Evolutionary conservation across 2,329 filamentous ascomycete species (phyloP).

Genomic region (Clonostachys rosea): DNA sequence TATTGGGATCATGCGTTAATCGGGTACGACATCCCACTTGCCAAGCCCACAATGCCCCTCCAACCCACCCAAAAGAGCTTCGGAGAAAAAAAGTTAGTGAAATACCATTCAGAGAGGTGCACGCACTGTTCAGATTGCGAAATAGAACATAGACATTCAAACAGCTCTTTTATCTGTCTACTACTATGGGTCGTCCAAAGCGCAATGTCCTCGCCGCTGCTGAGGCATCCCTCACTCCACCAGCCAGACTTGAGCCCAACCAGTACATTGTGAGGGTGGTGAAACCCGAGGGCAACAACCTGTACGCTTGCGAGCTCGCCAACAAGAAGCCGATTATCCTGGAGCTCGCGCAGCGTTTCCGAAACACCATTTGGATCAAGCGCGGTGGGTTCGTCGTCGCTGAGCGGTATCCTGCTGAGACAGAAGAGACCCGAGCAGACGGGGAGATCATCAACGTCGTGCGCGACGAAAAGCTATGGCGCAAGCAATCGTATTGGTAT

Average conservation of each 20-base stretch:
- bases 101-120: no score
- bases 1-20: slow-evolving; percentile 4
- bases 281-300: slow-evolving; percentile 82
- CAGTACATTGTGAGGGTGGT: slow-evolving; percentile 72
- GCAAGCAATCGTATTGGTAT: slow-evolving; percentile 84
- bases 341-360: slow-evolving; percentile 80
- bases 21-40: background rate
- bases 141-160: background rate
- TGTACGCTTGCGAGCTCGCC: slow-evolving; percentile 76
- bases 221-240: slow-evolving; percentile 62
- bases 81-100: no score
- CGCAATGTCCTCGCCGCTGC: slow-evolving; percentile 74
- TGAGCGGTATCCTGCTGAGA: slow-evolving; percentile 59
- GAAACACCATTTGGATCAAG: slow-evolving; percentile 91
- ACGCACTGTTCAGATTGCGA: no score
- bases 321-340: slow-evolving; percentile 63
- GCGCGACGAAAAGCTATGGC: slow-evolving; percentile 85
- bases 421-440: slow-evolving; percentile 70
- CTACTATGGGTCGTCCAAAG: slow-evolving; percentile 44
- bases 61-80: no score
- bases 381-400: slow-evolving; percentile 83
- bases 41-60: background rate
- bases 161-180: background rate
- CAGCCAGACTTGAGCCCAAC: slow-evolving; percentile 51
- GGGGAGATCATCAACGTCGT: slow-evolving; percentile 94